Base-by-base conservation (phyloP, 768 basidiomycete genomes). In the Artomyces pyxidatus region DNA sequence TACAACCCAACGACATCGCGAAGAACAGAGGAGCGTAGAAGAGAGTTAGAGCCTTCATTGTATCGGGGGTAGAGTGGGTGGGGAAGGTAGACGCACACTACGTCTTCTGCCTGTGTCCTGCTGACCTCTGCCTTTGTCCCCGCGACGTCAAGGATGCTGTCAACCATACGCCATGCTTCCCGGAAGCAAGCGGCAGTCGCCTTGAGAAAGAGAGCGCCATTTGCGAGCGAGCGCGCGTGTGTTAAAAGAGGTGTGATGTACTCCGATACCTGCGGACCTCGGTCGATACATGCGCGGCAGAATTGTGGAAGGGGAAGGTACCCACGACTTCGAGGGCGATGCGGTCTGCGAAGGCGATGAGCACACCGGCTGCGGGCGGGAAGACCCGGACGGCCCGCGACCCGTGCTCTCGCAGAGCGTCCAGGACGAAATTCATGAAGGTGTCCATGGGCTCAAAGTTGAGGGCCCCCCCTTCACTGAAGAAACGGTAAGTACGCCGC, bases 371-470 rank as follows among this genome's bases (percentile, higher is more conserved):
- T 7, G 76, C 70, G 0, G 78, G 77, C 1, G 95, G 95, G 61
- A 99, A 98, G 17, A 97, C 85, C 21, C 85, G 74, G 7, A 85
- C 82, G 10, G 92, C 93, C 28, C 85, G 72, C 0, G 82, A 71
- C 1, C 93, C 94, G 53, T 97, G 84, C 35, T 84, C 80, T 3
- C 68, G 61, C 17, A 97, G 73, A 4, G 85, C 73, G 7, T 67
- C 62, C 6, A 94, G 61, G 10, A 93, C 71, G 37, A 74, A 73
- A 1, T 70, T 69, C 71, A 98, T 92, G 66, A 94, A 98, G 19
- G 70, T 76, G 62, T 95, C 91, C 96, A 99, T 98, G 1, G 95
- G 78, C 22, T 83, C 84, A 61, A 99, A 97, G 61, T 89, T 82
- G 28, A 98, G 75, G 35, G 71, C 68, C 28, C 73, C 69, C 11